Base-by-base conservation (phyloP, 345 rosid species). In the Erodium maritimum region DNA sequence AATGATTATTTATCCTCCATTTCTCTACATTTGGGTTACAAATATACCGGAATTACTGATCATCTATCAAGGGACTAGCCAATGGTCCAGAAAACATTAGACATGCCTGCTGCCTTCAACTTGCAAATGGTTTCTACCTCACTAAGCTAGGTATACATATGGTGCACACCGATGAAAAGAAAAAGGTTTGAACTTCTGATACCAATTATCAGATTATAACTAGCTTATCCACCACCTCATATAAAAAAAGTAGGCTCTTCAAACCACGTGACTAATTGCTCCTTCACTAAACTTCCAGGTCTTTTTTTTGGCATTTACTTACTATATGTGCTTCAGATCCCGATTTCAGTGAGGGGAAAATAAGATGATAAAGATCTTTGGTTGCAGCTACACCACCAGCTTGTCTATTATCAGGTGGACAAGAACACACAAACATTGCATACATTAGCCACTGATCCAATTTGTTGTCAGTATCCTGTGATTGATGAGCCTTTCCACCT, bases 381-480 rank as follows among this genome's bases (percentile, higher is more conserved):
- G 80, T 79, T 62, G 89, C 84, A 52, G 84, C 82, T 63, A 82
- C 78, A 80, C 87, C 83, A 63, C 91, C 90, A 48, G 84, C 75
- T 73, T 87, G 95, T 75, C 72, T 83, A 37, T 77, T 74, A 74
- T 89, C 94, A 50, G 91, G 95, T 33, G 95, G 97, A 70, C 99
- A 93, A 8, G 99, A 89, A 73, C 99, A 93, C 48, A 91, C 79
- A 73, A 89, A 93, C 87, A 87, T 82, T 52, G 97, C 88, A 70
- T 93, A 93, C 78, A 93, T 75, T 63, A 89, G 91, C 99, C 99
- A 89, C 71, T 93, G 99, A 71, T 93, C 99, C 71, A 85, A 81
- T 74, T 89, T 89, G 75, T 77, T 86, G 71, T 93, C 99, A 58
- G 80, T 75, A 77, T 93, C 99, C 75, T 80, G 96, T 58, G 94